Conservation (phyloP, 169 alveolate species). For the Plasmodium ovale region DNA sequence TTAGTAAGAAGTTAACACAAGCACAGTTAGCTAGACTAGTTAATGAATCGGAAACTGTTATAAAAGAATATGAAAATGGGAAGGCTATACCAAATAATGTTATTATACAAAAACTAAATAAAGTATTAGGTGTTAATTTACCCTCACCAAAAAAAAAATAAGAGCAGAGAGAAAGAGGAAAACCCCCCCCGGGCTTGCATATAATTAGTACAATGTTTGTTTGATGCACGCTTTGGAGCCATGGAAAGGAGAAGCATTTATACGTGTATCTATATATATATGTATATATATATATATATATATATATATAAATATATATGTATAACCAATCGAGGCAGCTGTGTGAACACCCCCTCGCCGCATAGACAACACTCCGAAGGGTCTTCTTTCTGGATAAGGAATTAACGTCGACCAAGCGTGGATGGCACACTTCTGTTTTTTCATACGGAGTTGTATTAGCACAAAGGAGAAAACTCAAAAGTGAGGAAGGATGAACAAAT, state of each 20-base stretch:
- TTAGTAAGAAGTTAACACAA: conserved; percentile 77
- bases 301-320: not conserved
- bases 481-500: no score
- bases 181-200: not conserved
- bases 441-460: no score
- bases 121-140: conserved; percentile 83
- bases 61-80: conserved; percentile 86
- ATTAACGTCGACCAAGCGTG: no score
- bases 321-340: no score
- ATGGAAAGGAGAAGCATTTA: not conserved
- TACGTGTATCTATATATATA: not conserved
- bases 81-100: conserved; percentile 84
- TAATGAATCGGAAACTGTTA: conserved; percentile 78
- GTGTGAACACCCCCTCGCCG: no score
- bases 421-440: no score
- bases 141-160: conserved; percentile 78
- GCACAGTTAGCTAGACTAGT: conserved; percentile 82
- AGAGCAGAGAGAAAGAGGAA: not conserved
- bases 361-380: no score
- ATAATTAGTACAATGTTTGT: not conserved
- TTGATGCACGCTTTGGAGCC: no score
- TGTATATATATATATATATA: not conserved
- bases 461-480: no score
- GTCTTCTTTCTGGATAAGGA: no score
- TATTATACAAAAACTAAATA: conserved; percentile 80